A percentile compares a stretch with the other conserved stretches of the same genome.
phyloP scores from a whole-genome alignment of 2,329 filamentous ascomycete genomes.

The Aplosporella prunicola region DNA sequence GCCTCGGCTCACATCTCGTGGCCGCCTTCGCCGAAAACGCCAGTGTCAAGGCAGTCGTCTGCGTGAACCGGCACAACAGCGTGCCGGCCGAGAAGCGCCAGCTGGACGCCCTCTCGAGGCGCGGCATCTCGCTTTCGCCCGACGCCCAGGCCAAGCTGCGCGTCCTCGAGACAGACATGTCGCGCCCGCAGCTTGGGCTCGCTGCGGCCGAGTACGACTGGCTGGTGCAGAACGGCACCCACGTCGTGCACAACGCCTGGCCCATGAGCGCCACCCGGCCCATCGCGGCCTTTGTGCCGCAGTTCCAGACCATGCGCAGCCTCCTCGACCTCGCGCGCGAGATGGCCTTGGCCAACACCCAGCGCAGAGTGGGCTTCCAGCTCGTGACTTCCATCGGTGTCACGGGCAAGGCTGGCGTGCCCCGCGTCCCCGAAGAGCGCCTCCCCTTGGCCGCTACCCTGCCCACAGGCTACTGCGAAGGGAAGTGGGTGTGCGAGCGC shows the following conservation, averaged over 20 bases:
- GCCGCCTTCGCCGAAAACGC: constrained; percentile 18
- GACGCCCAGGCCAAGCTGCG: constrained; percentile 27
- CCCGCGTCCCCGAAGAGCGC: constrained; percentile 35
- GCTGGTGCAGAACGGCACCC: constrained; percentile 35
- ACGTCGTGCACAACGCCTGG: constrained; percentile 48
- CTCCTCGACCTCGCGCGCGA: constrained; percentile 39
- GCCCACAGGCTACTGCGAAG: constrained; percentile 43
- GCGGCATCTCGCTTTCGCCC: constrained; percentile 11
- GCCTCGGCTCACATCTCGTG: constrained; percentile 31
- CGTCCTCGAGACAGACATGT: constrained; percentile 43
- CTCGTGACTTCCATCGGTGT: constrained; percentile 35
- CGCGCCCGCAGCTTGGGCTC: constrained; percentile 42
- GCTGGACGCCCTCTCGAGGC: constrained; percentile 20
- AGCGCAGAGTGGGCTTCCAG: constrained; percentile 26
- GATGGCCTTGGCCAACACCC: constrained; percentile 14
- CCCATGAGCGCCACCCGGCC: constrained; percentile 46
- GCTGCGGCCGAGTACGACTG: constrained; percentile 26
- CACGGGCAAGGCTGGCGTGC: constrained; percentile 25
- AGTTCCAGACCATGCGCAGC: constrained; percentile 43
- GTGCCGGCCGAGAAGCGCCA: constrained; percentile 26
- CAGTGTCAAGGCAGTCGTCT: constrained; percentile 30
- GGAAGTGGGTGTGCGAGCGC: constrained; percentile 42
- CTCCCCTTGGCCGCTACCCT: constrained; percentile 33
- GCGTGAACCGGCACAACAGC: constrained; percentile 36
- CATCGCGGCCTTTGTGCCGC: constrained; percentile 41